Percentiles rank a stretch among this genome's conserved stretches.
phyloP scores from a whole-genome alignment of 495 filamentous ascomycete species.

The Emericellopsis terricola region DNA sequence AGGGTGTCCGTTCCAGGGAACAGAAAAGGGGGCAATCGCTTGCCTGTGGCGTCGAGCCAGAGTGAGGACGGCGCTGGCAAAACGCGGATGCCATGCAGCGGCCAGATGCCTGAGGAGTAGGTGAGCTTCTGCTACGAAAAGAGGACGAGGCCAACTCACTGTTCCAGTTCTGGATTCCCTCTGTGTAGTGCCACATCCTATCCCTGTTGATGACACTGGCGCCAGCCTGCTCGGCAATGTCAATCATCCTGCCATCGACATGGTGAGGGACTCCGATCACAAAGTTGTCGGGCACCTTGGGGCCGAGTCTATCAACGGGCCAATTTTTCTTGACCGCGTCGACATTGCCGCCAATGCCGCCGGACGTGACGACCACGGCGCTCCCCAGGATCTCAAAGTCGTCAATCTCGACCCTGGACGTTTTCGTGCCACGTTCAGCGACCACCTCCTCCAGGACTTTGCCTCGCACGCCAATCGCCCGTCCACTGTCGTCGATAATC shows the following conservation, averaged over 20 bases:
- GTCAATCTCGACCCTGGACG: constrained; percentile 17
- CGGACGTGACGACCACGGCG: constrained; percentile 25
- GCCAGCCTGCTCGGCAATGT: constrained; percentile 23
- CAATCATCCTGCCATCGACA: constrained; percentile 34
- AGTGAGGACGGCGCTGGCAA: constrained; percentile 31
- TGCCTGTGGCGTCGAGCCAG: constrained; percentile 33
- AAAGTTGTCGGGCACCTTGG: constrained; percentile 24
- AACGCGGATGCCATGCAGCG: constrained; percentile 30
- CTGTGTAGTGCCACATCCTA: constrained; percentile 37
- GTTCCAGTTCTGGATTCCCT: constrained; percentile 32
- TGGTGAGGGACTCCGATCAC: constrained; percentile 33
- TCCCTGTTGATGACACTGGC: constrained; percentile 31
- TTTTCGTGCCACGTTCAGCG: constrained; percentile 22
- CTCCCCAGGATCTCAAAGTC: constrained; percentile 25
- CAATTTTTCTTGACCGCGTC: constrained; percentile 30
- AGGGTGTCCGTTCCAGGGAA: constrained; percentile 32
- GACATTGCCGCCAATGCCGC: constrained; percentile 32
- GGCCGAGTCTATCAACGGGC: constrained; percentile 27
- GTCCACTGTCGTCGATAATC: constrained; percentile 24
- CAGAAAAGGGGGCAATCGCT: constrained; percentile 27
- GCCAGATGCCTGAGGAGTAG: too few species aligned
- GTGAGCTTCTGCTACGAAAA: too few species aligned
- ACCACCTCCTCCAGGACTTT: constrained; percentile 24
- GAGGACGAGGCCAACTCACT: too few species aligned
- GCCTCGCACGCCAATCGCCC: constrained; percentile 26